Evolutionary conservation across 768 basidiomycete species (phyloP).

Genomic region (Boletellus ananas): DNA sequence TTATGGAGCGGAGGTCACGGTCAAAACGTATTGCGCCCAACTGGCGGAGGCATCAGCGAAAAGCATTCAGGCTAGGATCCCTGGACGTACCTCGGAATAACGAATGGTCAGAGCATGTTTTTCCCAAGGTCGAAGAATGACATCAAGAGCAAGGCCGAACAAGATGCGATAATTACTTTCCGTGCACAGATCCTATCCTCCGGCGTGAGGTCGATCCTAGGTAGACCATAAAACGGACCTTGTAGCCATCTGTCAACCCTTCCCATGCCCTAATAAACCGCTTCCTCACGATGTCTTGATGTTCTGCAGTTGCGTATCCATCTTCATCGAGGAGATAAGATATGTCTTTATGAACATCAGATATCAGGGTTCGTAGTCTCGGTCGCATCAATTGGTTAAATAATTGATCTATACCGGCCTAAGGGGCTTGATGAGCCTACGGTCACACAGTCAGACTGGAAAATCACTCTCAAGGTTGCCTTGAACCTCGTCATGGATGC

Average conservation of each 20-base stretch:
- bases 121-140: slow-evolving; percentile 94
- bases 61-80: not conserved
- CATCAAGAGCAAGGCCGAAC: slow-evolving; percentile 81
- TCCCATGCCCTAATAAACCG: slow-evolving; percentile 92
- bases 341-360: slow-evolving; percentile 88
- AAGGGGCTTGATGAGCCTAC: slow-evolving; percentile 2
- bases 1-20: slow-evolving; percentile 81
- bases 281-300: slow-evolving; percentile 83
- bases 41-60: slow-evolving; percentile 38
- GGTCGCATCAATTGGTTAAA: slow-evolving; percentile 95
- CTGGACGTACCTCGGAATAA: slow-evolving; percentile 74
- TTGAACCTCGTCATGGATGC: slow-evolving; percentile 62
- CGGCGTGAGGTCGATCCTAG: slow-evolving; percentile 1
- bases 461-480: slow-evolving; percentile 64
- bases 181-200: slow-evolving; percentile 72
- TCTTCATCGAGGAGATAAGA: slow-evolving; percentile 90
- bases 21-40: slow-evolving; percentile 96
- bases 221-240: slow-evolving; percentile 42
- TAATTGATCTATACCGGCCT: slow-evolving; percentile 88
- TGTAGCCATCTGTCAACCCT: slow-evolving; percentile 77
- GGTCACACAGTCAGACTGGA: not conserved
- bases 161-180: slow-evolving; percentile 84
- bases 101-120: slow-evolving; percentile 74
- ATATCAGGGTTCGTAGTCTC: slow-evolving; percentile 73
- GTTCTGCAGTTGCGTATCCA: slow-evolving; percentile 74